Conservation (phyloP, 768 basidiomycete genomes). For the Dioszegia crocea region DNA sequence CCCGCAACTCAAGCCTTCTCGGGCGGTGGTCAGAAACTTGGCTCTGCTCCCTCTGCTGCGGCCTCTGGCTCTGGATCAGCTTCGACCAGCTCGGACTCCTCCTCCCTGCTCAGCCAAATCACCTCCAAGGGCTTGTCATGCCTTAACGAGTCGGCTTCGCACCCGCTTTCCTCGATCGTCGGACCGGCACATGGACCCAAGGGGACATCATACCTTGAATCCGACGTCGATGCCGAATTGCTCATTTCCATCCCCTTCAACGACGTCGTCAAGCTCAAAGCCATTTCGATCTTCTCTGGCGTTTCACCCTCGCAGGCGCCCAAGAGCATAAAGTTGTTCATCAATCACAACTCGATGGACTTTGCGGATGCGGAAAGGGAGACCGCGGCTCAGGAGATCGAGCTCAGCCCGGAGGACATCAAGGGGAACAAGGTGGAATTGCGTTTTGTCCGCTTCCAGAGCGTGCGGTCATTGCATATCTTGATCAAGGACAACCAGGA, state of each 20-base stretch:
- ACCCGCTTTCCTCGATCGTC: conserved; percentile 45
- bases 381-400: conserved; percentile 45
- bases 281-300: conserved; percentile 45
- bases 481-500: conserved; percentile 49
- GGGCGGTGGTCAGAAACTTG: conserved; percentile 4
- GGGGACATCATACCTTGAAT: conserved; percentile 46
- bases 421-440: conserved; percentile 44
- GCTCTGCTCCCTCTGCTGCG: background rate
- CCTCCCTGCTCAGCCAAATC: conserved; percentile 42
- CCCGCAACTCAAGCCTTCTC: conserved; percentile 30
- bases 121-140: conserved; percentile 44
- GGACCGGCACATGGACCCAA: conserved; percentile 40
- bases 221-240: conserved; percentile 49
- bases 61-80: conserved; percentile 6
- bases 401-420: conserved; percentile 38
- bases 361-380: conserved; percentile 42
- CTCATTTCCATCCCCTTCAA: conserved; percentile 48
- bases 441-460: conserved; percentile 50
- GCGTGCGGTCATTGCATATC: conserved; percentile 44
- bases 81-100: conserved; percentile 17
- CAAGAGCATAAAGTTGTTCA: conserved; percentile 47
- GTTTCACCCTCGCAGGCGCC: conserved; percentile 44
- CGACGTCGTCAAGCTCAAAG: conserved; percentile 43
- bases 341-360: conserved; percentile 46
- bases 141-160: conserved; percentile 47